Percentiles rank a stretch among this genome's conserved stretches.
phyloP scores from a whole-genome alignment of 73 alveolate species.

The Tetrahymena elliotti region DNA sequence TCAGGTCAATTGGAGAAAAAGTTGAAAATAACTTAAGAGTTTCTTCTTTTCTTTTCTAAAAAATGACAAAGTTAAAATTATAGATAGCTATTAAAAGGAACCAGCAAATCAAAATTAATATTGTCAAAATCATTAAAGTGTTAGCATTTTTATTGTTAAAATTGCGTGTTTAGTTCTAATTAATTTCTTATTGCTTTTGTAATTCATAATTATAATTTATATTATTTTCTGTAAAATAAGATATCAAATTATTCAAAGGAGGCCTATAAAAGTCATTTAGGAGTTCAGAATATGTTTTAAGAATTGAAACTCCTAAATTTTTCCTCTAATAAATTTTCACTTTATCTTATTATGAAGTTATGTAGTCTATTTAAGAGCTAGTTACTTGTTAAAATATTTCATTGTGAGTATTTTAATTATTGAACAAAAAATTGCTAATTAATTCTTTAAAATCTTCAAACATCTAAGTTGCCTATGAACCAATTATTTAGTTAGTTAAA shows the following conservation, averaged over 20 bases:
- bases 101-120: neutral
- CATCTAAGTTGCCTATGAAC: neutral
- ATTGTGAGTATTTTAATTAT: no score
- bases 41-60: neutral
- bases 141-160: neutral
- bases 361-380: neutral
- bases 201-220: neutral
- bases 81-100: neutral
- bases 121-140: neutral
- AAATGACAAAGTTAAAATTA: neutral
- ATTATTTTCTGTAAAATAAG: neutral
- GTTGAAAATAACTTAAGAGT: neutral
- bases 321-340: no score
- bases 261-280: neutral
- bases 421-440: neutral
- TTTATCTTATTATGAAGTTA: neutral
- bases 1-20: neutral
- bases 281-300: neutral
- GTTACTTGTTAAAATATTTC: no score
- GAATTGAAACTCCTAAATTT: neutral
- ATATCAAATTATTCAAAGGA: neutral
- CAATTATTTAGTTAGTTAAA: no score
- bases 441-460: neutral
- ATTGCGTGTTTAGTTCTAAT: neutral
- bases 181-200: neutral